phyloP scores from a whole-genome alignment of 345 rosid genomes.

The Gossypium thurberi region DNA sequence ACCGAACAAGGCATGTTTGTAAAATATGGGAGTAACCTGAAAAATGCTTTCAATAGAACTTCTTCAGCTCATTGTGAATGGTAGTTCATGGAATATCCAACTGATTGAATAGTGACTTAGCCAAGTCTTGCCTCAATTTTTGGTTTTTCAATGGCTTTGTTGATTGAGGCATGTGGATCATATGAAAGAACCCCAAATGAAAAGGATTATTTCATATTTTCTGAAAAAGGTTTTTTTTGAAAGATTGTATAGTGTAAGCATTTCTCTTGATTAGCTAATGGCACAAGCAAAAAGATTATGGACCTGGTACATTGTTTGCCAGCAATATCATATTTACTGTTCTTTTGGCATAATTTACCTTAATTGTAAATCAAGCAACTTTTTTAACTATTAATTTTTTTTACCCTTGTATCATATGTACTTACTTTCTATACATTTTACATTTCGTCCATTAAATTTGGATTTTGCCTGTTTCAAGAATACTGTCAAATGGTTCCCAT shows the following conservation, averaged over 20 bases:
- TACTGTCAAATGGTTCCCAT: background rate
- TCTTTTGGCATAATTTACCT: background rate
- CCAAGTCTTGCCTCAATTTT: slow-evolving; percentile 35
- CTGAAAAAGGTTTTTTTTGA: slow-evolving; percentile 1
- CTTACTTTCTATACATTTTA: background rate
- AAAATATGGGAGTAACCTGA: slow-evolving; percentile 37
- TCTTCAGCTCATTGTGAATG: slow-evolving; percentile 28
- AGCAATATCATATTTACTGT: background rate
- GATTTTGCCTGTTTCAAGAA: background rate
- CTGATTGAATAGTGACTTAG: slow-evolving; percentile 20
- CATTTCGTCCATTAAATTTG: background rate
- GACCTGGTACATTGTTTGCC: background rate
- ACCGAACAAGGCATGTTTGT: slow-evolving; percentile 34
- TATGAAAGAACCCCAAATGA: slow-evolving; percentile 10
- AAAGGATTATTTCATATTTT: slow-evolving; percentile 18
- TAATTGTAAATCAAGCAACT: background rate
- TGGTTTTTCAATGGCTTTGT: slow-evolving; percentile 20
- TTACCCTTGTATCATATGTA: background rate
- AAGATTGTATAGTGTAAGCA: slow-evolving; percentile 17
- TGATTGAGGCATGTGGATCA: slow-evolving; percentile 25
- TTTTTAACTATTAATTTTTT: no score
- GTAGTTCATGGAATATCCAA: slow-evolving; percentile 22
- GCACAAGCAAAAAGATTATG: no score
- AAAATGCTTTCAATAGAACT: slow-evolving; percentile 31
- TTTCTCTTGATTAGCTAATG: background rate